Percentiles rank a stretch among this genome's conserved stretches.
These are phyloP conservation scores for Cardamine occulta DNA, from an alignment of 345 rosid species.

Conservation along the genomic window DNA sequence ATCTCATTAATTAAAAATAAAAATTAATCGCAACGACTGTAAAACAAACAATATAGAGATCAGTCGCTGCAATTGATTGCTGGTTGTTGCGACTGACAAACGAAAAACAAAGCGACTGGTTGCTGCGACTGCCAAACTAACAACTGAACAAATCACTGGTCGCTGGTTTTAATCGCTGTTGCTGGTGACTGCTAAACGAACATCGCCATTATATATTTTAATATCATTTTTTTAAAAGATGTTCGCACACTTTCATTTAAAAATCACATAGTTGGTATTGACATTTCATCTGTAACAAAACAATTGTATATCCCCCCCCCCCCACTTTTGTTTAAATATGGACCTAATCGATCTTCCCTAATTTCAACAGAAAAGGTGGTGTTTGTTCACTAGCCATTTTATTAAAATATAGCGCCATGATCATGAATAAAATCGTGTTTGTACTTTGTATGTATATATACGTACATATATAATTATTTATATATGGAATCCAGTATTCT, in stretches of 20 bases:
- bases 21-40: too few relatives aligned
- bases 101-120: too few relatives aligned
- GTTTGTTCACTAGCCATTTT: conserved; percentile 42
- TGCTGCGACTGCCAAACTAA: too few relatives aligned
- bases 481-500: neutral
- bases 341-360: conserved; percentile 23
- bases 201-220: neutral
- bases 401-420: conserved; percentile 19
- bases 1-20: too few relatives aligned
- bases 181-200: too few relatives aligned
- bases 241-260: neutral
- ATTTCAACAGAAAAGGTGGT: conserved; percentile 36
- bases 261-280: conserved; percentile 38
- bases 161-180: neutral
- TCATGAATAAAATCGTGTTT: conserved; percentile 12
- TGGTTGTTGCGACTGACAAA: too few relatives aligned
- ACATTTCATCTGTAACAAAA: conserved; percentile 25
- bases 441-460: neutral
- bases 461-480: neutral
- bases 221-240: neutral
- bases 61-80: too few relatives aligned
- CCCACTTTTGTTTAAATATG: conserved; percentile 13
- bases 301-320: neutral
- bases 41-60: too few relatives aligned
- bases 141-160: too few relatives aligned